Base-by-base conservation (phyloP, 2,329 filamentous ascomycete species). In the Geoglossum cookeanum region DNA sequence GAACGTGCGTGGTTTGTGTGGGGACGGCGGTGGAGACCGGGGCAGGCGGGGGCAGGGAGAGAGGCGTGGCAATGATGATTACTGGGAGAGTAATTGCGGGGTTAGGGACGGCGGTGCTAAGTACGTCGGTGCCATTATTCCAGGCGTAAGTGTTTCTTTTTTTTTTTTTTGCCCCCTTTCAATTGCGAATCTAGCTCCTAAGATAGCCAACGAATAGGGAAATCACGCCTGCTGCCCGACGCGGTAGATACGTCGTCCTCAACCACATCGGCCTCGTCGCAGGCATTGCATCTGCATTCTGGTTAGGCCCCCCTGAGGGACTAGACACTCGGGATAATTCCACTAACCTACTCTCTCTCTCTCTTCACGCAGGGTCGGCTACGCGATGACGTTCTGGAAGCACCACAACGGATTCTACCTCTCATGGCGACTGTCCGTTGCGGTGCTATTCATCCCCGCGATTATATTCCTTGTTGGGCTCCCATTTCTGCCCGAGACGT, bases 241-340 rank as follows among this genome's bases (percentile, higher is more conserved):
- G 78, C 6, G 78, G 78, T 2, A 72, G 71, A 59, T 77, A 77
- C 58, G 77, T 81, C 1, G 76, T 79, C 8, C 71, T 80, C 65
- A 80, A 80, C 62, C 78, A 81, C 56, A 71, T 79, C 49, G 78
- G 78, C 2, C 75, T 81, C 58, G 73, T 80, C 29, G 70, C 71
- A 1, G 78, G 78, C 2, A 65, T 80, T 5, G 76, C 77, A 0
- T 62, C 64, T 4, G 78, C 77, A 0, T 77, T 80, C 58, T 80
- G 78, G 77, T 79, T 9, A 27, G 5, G 37, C 49, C 35, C 4
- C 51, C 15, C 8, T 33, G 8, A 2, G 2, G 22, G 22, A 22
- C 22, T 22, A 22, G 22, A 22, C 22, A 22, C 22, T 22, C 22
- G 22, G 22, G 22, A 22, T 27, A 56, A 37, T 37, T 17, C 49